Evolutionary conservation across 2,329 filamentous ascomycete genomes (phyloP), one percentile per base, ranked within the genome.

Genomic region (Fusarium sp.): DNA sequence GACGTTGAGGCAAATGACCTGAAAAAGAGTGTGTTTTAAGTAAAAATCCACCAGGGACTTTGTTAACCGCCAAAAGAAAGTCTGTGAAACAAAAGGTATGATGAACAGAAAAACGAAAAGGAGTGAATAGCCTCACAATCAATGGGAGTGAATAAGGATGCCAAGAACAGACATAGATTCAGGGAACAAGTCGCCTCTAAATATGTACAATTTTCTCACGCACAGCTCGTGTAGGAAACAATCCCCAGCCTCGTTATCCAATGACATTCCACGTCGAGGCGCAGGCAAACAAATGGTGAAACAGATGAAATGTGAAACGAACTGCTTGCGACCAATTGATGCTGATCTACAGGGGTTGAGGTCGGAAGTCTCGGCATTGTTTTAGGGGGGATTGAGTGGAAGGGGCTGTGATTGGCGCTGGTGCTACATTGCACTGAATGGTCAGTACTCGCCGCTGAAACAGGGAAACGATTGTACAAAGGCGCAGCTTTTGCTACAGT

Each of bases 41-140:
- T 65, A 56, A 39, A 29, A 35, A 25, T 69, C 66, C 66, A 27
- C 66, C 66, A 69, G 66, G 66, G 66, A 69, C 29, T 49, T 49
- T 62, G 29, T 33, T 39, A n/a, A 33, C 31, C 19, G 23, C 31
- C 31, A 64, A 60, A 60, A 38, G 60, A 64, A 37, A 6, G 54
- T 39, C 14, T 3, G 31, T 51, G n/a, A 33, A 51, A 27, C 31
- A 58, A 16, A 48, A 29, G 5, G 54, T 48, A 35, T 35, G 29
- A 49, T 41, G 33, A 59, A 66, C 44, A 60, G 37, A 29, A 31
- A 23, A 49, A 19, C 11, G 23, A 41, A 48, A 65, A 65, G 23
- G 49, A 66, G 44, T 39, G 61, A 41, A 41, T 33, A 18, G 2
- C 45, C 37, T 27, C 60, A 25, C 48, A 51, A 25, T 51, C 48